Evolutionary conservation across 1,284 basidiomycete genomes (phyloP).

Genomic region (Rhizoctonia solani): DNA sequence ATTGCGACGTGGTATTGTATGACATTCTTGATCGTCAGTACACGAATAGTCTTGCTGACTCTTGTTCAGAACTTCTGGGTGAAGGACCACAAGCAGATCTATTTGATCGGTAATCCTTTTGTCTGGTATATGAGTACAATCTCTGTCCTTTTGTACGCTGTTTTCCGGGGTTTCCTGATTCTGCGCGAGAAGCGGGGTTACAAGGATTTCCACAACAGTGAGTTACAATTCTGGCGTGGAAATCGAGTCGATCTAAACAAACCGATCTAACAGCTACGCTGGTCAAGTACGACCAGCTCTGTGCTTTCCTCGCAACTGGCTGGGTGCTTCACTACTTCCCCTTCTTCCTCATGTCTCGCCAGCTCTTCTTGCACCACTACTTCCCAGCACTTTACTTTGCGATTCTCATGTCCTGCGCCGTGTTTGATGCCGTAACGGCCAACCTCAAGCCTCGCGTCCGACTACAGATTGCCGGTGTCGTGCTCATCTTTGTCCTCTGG

Average conservation of each 20-base stretch:
- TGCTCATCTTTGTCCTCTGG: conserved; percentile 76
- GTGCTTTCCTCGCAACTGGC: conserved; percentile 89
- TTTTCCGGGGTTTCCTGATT: conserved; percentile 75
- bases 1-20: conserved; percentile 91
- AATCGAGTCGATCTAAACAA: not conserved
- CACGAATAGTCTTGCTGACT: conserved; percentile 3
- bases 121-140: conserved; percentile 87
- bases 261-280: conserved; percentile 65
- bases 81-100: conserved; percentile 92
- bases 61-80: conserved; percentile 92
- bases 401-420: conserved; percentile 74
- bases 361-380: conserved; percentile 97
- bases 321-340: conserved; percentile 96
- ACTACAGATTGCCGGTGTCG: conserved; percentile 74
- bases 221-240: conserved; percentile 44
- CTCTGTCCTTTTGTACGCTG: conserved; percentile 69
- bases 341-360: conserved; percentile 95
- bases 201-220: conserved; percentile 89
- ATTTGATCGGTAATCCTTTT: conserved; percentile 92
- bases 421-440: conserved; percentile 87
- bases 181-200: conserved; percentile 89
- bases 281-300: conserved; percentile 89
- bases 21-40: conserved; percentile 46
- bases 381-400: conserved; percentile 95
- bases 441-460: conserved; percentile 75